A percentile compares a stretch with the other conserved stretches of the same genome.
phyloP scores from a whole-genome alignment of 805 yeast species.

The Saturnispora dispora region DNA sequence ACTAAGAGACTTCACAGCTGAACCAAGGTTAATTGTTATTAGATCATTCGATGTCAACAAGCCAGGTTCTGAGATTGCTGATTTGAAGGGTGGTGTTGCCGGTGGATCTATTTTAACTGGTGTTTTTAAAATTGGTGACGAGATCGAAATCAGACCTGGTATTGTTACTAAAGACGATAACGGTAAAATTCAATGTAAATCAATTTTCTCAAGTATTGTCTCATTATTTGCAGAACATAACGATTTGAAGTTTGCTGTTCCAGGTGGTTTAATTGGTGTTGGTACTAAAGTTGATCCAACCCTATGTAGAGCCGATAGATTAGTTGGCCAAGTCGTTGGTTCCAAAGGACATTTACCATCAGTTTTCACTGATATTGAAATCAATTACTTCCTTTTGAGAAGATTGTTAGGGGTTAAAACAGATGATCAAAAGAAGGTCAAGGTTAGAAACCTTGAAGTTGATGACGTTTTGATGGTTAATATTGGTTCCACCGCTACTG shows the following conservation, averaged over 20 bases:
- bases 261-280: conserved; percentile 99
- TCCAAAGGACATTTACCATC: conserved; percentile 94
- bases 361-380: conserved; percentile 93
- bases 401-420: conserved; percentile 97
- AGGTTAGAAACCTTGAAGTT: conserved; percentile 87
- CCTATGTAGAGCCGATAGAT: conserved; percentile 96
- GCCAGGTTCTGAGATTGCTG: conserved; percentile 97
- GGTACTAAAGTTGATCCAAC: conserved; percentile 99
- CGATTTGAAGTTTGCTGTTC: conserved; percentile 96
- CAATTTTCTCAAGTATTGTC: conserved; percentile 88
- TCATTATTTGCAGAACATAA: conserved; percentile 96
- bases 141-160: conserved; percentile 98
- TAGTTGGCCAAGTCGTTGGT: conserved; percentile 98
- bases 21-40: conserved; percentile 92
- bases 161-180: conserved; percentile 90
- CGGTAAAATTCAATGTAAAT: conserved; percentile 86
- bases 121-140: conserved; percentile 95
- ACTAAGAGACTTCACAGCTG: conserved; percentile 84
- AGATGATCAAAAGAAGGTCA: conserved; percentile 93
- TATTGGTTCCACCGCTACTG: conserved; percentile 98
- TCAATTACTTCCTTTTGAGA: conserved; percentile 92
- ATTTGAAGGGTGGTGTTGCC: conserved; percentile 98
- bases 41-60: conserved; percentile 98
- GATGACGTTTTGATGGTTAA: conserved; percentile 98
- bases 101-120: conserved; percentile 98